phyloP scores from a whole-genome alignment of 805 yeast genomes.

The Lipomyces kockii region DNA sequence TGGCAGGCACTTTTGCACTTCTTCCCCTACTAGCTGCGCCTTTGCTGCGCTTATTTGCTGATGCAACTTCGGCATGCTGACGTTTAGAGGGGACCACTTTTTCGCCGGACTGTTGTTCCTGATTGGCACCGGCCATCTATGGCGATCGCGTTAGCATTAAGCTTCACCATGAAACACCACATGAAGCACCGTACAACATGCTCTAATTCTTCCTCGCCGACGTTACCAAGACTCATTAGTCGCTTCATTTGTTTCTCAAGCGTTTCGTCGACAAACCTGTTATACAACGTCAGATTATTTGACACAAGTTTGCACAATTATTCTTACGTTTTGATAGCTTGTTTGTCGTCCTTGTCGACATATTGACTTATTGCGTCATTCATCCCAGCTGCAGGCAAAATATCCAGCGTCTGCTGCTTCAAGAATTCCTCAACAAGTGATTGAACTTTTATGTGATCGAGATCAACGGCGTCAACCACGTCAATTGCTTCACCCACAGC shows the following conservation, averaged over 20 bases:
- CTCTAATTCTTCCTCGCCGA: constrained; percentile 36
- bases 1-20: neutral
- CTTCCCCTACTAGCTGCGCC: constrained; percentile 1
- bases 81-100: neutral
- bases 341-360: constrained; percentile 82
- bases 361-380: constrained; percentile 71
- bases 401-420: constrained; percentile 62
- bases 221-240: constrained; percentile 38
- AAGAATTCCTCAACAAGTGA: constrained; percentile 66
- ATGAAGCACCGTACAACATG: constrained; percentile 15
- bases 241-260: constrained; percentile 40
- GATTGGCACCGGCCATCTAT: neutral
- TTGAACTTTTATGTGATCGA: constrained; percentile 59
- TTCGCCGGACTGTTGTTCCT: neutral
- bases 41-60: neutral
- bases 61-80: neutral
- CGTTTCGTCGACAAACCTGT: constrained; percentile 46
- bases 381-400: constrained; percentile 77
- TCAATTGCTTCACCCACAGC: constrained; percentile 18
- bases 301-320: constrained; percentile 65
- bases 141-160: neutral
- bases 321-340: constrained; percentile 57
- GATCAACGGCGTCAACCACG: constrained; percentile 39
- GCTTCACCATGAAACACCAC: neutral
- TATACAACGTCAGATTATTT: constrained; percentile 6